Percentiles rank a stretch among this genome's conserved stretches.
Evolutionary conservation across 164 flowering plant genomes (phyloP).

Genomic region (Stephania japonica): DNA sequence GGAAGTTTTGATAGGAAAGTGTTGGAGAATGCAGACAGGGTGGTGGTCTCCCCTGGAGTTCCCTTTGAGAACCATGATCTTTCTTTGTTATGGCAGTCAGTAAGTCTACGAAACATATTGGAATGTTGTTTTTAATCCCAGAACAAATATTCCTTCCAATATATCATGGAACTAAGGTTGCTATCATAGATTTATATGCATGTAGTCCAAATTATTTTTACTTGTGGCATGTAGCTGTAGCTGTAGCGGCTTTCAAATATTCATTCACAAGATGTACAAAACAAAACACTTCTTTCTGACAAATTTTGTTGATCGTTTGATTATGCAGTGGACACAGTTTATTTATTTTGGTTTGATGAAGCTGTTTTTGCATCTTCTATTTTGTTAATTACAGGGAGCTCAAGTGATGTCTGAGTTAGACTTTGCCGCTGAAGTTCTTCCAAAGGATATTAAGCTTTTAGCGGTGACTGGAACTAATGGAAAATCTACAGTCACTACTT

Average conservation of each 20-base stretch:
- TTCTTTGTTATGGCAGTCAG: slow-evolving; percentile 28
- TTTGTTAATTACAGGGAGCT: slow-evolving; percentile 27
- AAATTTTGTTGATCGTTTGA: neutral
- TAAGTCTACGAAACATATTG: slow-evolving; percentile 12
- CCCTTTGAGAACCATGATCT: slow-evolving; percentile 33
- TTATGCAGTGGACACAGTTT: neutral
- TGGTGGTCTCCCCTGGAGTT: slow-evolving; percentile 45
- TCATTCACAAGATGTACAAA: neutral
- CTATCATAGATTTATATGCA: too few relatives aligned
- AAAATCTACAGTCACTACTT: slow-evolving; percentile 41
- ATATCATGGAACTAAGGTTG: neutral
- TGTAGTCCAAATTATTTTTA: too few relatives aligned
- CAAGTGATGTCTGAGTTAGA: slow-evolving; percentile 39
- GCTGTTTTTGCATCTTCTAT: neutral
- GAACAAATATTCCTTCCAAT: neutral
- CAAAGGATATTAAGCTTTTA: slow-evolving; percentile 25
- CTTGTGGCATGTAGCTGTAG: too few relatives aligned
- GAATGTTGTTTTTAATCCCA: neutral
- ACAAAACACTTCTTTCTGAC: neutral
- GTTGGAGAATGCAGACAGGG: slow-evolving; percentile 30
- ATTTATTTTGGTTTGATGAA: neutral
- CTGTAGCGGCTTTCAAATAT: neutral
- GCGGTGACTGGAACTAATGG: slow-evolving; percentile 50
- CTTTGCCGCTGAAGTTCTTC: slow-evolving; percentile 41
- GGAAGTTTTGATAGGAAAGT: slow-evolving; percentile 25